Evolutionary conservation across 768 basidiomycete genomes (phyloP), one percentile per base, ranked within the genome.

Genomic region (Russula sp.): DNA sequence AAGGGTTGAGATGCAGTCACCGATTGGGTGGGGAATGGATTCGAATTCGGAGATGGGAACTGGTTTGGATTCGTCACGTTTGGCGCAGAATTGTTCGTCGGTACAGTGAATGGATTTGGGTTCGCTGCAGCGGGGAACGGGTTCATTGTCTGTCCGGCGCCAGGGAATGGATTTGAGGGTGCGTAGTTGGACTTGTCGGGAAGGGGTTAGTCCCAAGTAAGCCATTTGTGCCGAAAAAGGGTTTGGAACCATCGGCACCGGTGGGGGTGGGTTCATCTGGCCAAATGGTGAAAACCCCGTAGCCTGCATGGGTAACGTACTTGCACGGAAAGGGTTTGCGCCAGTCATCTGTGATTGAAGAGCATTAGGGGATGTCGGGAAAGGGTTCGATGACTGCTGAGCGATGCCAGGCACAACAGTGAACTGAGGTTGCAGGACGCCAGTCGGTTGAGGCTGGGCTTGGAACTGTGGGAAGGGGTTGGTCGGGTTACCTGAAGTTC

Each of bases 311-410:
- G 70, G 68, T 20, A 67, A 64, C 80, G 87, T 82, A 69, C 83
- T 90, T 74, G 92, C 91, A 38, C 93, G 80, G 80, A 95, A 95
- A 10, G 92, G 92, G 74, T 94, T 94, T 49, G 79, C 69, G 24
- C 77, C 73, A 14, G 76, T 73, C 61, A 72, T 61, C 60, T 87
- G 84, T 20, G 86, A 80, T 71, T 81, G 83, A 57, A 79, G 60
- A 69, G 76, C 69, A 49, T 69, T 69, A 13, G 84, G 85, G 34
- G 75, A 66, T 72, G 88, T 86, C 0, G 79, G 65, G 65, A 80
- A 76, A 62, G 79, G 72, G 2, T 66, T 63, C 44, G 55, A 26
- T 9, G 57, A 48, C 32, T 67, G 65, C 48, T 56, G 67, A 26
- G 44, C 32, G 22, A 24, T 36, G 20, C 42, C 34, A 42, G 70